These are phyloP conservation scores for Viola odorata DNA, from an alignment of 345 rosid species.

Conservation along the genomic window DNA sequence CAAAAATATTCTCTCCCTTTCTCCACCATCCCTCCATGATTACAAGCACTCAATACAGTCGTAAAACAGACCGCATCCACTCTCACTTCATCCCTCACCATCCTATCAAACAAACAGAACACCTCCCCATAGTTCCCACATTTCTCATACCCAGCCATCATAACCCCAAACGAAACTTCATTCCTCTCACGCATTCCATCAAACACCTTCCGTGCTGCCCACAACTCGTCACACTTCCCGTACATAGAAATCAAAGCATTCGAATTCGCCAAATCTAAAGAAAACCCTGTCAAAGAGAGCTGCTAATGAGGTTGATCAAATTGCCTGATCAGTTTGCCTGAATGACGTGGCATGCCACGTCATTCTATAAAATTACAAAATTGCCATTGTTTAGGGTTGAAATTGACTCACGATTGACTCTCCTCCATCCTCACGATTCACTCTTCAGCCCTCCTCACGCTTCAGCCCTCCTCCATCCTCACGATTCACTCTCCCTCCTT, in stretches of 20 bases:
- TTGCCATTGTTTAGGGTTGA: too few species aligned
- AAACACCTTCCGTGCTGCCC: slow-evolving; percentile 26
- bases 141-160: slow-evolving; percentile 29
- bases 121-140: slow-evolving; percentile 24
- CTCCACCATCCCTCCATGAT: slow-evolving; percentile 31
- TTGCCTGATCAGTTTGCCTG: too few species aligned
- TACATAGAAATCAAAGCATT: slow-evolving; percentile 32
- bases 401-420: too few species aligned
- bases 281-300: slow-evolving; percentile 19
- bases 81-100: slow-evolving; percentile 22
- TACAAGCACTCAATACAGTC: slow-evolving; percentile 25
- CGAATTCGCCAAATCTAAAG: slow-evolving; percentile 22
- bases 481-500: too few species aligned
- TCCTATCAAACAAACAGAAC: slow-evolving; percentile 26
- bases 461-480: too few species aligned
- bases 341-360: too few species aligned
- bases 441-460: too few species aligned
- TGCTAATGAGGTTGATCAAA: too few species aligned
- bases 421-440: too few species aligned
- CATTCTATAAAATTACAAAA: too few species aligned
- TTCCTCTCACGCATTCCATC: slow-evolving; percentile 27
- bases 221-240: slow-evolving; percentile 26
- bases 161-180: slow-evolving; percentile 28
- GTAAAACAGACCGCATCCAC: slow-evolving; percentile 28
- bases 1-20: slow-evolving; percentile 25